Base-by-base conservation (phyloP, 176 grass and related monocot genomes). In the Hordeum vulgare region DNA sequence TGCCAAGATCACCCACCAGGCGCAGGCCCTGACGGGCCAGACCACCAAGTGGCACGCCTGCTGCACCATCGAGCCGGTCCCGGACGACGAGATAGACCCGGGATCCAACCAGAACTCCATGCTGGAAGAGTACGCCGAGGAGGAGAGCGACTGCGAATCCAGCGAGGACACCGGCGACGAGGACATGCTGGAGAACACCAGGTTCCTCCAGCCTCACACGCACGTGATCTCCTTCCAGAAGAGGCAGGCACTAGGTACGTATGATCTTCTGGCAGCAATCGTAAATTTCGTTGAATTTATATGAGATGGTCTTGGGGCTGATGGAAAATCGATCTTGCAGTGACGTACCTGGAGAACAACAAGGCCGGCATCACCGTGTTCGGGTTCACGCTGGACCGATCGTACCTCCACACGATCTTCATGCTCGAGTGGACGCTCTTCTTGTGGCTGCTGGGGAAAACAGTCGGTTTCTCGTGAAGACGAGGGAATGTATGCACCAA, bases 301-400 rank as follows among this genome's bases (percentile, higher is more conserved):
- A 0, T 28, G 12, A 8, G 18, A 33, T 21, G 14, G 28, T 49
- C 57, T 66, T 64, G 57, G 51, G 51, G 31, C 20, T 71, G 11
- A 66, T 39, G 11, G 47, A 68, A 71, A 70, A 2, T 33, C 4
- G 1, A 9, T 15, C 4, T 51, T 86, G 57, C 93, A 99, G 93
- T 99, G 85, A 99, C 91, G 0, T 96, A 99, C 80, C 78, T 96
- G 89, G 96, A 99, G 85, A 96, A 99, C 90, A 99, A 99, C 82
- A 96, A 77, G 73, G 93, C 93, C 10, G 93, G 91, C 23, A 96
- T 99, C 79, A 96, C 96, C 15, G 91, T 96, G 65, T 99, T 94
- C 54, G 93, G 96, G 11, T 98, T 98, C 91, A 94, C 87, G 33
- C 71, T 98, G 71, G 96, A 98, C 49, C 77, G 93, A 65, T 17